phyloP scores from a whole-genome alignment of 176 grass and related monocot species.

The Rhynchospora tenuis region DNA sequence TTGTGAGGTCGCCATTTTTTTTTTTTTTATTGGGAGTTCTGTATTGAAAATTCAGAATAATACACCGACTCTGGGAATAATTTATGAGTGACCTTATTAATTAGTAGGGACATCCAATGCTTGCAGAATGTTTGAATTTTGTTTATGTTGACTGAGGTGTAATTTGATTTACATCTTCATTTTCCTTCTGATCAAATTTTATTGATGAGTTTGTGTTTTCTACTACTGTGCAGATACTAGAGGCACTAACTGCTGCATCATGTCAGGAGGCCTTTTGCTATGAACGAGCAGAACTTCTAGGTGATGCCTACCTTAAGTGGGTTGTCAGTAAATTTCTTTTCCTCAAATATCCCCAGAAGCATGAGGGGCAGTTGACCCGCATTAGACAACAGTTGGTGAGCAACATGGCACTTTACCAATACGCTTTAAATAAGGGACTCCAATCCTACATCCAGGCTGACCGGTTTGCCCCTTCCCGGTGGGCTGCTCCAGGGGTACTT shows the following conservation, averaged over 20 bases:
- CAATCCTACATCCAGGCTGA: constrained; percentile 99
- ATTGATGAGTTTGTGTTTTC: constrained; percentile 12
- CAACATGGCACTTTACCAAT: constrained; percentile 95
- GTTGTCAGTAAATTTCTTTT: constrained; percentile 98
- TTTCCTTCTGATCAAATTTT: not conserved
- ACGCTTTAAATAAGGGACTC: constrained; percentile 75
- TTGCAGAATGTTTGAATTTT: not conserved
- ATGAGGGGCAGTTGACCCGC: constrained; percentile 91
- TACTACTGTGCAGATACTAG: constrained; percentile 64
- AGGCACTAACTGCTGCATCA: constrained; percentile 97
- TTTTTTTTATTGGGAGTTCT: not conserved
- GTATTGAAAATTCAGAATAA: not conserved
- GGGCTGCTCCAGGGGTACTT: constrained; percentile 91
- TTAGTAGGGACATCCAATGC: not conserved
- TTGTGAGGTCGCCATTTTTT: not conserved
- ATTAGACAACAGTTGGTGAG: constrained; percentile 99
- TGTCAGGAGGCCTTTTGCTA: constrained; percentile 99
- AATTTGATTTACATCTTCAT: not conserved
- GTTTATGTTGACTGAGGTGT: not conserved
- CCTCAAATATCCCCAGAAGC: constrained; percentile 97
- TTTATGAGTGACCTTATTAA: not conserved
- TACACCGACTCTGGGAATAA: not conserved
- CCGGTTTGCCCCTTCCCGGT: constrained; percentile 95
- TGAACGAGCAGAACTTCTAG: constrained; percentile 93
- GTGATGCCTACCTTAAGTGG: constrained; percentile 99